Evolutionary conservation across 495 filamentous ascomycete species (phyloP).

Genomic region (Penicillium fimorum): DNA sequence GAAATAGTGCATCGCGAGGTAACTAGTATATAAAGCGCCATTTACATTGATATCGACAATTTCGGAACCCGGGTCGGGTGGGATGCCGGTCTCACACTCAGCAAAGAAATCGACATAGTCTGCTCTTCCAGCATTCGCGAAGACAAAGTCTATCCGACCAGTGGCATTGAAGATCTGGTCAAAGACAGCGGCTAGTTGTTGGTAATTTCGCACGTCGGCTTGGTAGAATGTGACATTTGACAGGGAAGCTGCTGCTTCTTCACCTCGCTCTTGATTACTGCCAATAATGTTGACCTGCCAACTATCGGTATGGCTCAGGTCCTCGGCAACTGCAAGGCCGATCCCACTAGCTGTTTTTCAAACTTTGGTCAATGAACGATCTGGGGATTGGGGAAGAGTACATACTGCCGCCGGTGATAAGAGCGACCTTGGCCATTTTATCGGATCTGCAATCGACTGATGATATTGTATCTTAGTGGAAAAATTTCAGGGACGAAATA

Average conservation of each 20-base stretch:
- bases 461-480: not conserved
- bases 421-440: constrained; percentile 9
- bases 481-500: not conserved
- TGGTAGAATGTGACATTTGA: constrained; percentile 13
- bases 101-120: constrained; percentile 11
- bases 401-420: constrained; percentile 22
- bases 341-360: constrained; percentile 24
- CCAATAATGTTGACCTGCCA: constrained; percentile 26
- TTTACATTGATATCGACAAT: constrained; percentile 59
- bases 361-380: not conserved
- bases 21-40: constrained; percentile 62
- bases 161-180: constrained; percentile 9
- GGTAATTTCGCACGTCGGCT: constrained; percentile 20
- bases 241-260: constrained; percentile 6
- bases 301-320: constrained; percentile 5
- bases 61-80: constrained; percentile 49
- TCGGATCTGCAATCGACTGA: not conserved
- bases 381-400: not conserved
- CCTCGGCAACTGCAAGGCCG: constrained; percentile 22
- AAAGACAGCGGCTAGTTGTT: constrained; percentile 11
- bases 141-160: constrained; percentile 26
- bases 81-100: constrained; percentile 11
- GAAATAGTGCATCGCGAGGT: constrained; percentile 46
- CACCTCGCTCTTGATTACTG: constrained; percentile 15
- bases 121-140: constrained; percentile 25